These are phyloP conservation scores for Gonium pectorale DNA, from an alignment of 139 green algal genomes.

Conservation along the genomic window DNA sequence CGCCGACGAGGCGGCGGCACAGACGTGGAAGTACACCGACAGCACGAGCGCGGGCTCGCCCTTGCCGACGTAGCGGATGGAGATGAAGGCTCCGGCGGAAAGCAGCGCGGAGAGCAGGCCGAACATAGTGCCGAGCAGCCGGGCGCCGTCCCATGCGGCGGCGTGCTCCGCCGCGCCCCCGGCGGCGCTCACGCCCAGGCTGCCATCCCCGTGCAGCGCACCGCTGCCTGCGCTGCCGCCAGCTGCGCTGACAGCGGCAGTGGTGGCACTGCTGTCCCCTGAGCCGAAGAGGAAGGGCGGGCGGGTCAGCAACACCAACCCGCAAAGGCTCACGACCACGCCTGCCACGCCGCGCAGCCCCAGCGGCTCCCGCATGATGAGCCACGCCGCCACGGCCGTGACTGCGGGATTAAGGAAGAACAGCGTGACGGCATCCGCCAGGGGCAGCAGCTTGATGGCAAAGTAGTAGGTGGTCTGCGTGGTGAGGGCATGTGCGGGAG, in stretches of 20 bases:
- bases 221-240: neutral
- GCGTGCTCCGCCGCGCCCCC: neutral
- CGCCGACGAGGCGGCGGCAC: constrained; percentile 38
- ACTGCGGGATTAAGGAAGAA: constrained; percentile 68
- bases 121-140: constrained; percentile 42
- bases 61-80: constrained; percentile 48
- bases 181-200: neutral
- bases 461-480: constrained; percentile 56
- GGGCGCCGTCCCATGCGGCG: constrained; percentile 37
- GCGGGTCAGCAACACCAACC: constrained; percentile 55
- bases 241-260: no score
- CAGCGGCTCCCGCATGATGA: constrained; percentile 46
- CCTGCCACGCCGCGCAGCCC: constrained; percentile 43
- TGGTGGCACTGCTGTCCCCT: neutral
- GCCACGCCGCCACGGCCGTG: constrained; percentile 57
- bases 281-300: constrained; percentile 56
- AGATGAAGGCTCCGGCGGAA: constrained; percentile 61
- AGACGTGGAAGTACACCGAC: constrained; percentile 66
- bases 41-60: constrained; percentile 49
- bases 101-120: constrained; percentile 51
- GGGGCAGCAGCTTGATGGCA: constrained; percentile 26
- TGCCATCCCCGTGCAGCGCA: neutral
- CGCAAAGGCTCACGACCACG: constrained; percentile 40
- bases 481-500: no score
- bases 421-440: constrained; percentile 47